Evolutionary conservation across 345 rosid genomes (phyloP).

Genomic region (Ricinus communis): DNA sequence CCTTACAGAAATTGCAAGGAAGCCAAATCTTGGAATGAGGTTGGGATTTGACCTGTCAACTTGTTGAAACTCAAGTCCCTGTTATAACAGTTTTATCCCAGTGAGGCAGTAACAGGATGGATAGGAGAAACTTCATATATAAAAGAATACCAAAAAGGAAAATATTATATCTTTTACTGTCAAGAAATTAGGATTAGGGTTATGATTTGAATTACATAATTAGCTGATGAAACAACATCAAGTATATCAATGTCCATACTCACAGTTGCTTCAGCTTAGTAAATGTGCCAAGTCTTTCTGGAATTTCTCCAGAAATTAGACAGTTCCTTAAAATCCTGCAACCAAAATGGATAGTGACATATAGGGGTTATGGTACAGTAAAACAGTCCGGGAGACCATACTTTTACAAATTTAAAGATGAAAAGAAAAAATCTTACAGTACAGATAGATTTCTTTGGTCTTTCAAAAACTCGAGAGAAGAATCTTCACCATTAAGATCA

Average conservation of each 20-base stretch:
- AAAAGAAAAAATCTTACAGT: constrained; percentile 37
- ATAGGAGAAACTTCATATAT: background rate
- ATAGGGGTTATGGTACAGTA: no score
- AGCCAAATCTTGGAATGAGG: constrained; percentile 38
- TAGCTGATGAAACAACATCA: background rate
- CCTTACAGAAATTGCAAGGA: constrained; percentile 41
- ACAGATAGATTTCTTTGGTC: constrained; percentile 42
- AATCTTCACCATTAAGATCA: constrained; percentile 46
- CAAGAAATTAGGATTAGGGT: constrained; percentile 1
- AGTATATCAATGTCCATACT: constrained; percentile 16
- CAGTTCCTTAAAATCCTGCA: constrained; percentile 53
- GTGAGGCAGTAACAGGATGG: background rate
- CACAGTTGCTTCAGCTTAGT: constrained; percentile 39
- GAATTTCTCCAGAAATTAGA: constrained; percentile 45
- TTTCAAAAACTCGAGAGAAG: constrained; percentile 47
- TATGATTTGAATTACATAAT: background rate
- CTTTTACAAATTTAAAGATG: background rate
- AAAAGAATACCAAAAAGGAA: background rate
- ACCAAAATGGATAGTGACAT: constrained; percentile 1
- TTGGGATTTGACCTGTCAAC: constrained; percentile 47
- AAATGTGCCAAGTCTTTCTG: constrained; percentile 39
- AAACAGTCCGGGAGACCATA: background rate
- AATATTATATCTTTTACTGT: background rate
- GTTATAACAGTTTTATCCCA: constrained; percentile 3
- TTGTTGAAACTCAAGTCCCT: constrained; percentile 69